These are phyloP conservation scores for Globisporangium okanoganense DNA, from an alignment of 352 stramenopile species.

Conservation along the genomic window DNA sequence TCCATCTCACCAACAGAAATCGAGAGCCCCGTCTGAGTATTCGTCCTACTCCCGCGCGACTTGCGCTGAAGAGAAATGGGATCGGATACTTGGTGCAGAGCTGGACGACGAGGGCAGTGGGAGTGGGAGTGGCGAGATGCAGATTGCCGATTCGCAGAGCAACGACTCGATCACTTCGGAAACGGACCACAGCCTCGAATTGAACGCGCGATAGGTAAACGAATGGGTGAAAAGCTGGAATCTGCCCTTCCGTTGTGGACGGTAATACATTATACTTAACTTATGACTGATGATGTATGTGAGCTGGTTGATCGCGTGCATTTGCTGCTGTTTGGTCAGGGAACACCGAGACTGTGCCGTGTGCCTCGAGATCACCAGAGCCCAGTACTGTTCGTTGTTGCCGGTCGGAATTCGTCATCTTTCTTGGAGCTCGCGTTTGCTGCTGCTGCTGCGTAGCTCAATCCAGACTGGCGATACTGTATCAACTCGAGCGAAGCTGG, in stretches of 20 bases:
- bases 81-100: slow-evolving; percentile 53
- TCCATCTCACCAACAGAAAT: slow-evolving; percentile 13
- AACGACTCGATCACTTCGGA: slow-evolving; percentile 3
- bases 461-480: slow-evolving; percentile 20
- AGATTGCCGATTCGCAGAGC: slow-evolving; percentile 9
- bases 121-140: slow-evolving; percentile 4
- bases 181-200: slow-evolving; percentile 3
- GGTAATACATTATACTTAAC: slow-evolving; percentile 18
- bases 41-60: slow-evolving; percentile 24
- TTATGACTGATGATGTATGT: slow-evolving; percentile 4
- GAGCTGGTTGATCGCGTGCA: background rate
- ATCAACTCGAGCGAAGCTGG: slow-evolving; percentile 3
- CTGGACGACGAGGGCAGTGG: slow-evolving; percentile 19
- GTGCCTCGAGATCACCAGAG: slow-evolving; percentile 3
- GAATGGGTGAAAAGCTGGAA: background rate
- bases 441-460: slow-evolving; percentile 5
- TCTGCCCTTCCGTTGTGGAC: background rate
- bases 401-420: slow-evolving; percentile 46
- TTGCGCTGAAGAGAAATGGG: slow-evolving; percentile 68
- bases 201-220: background rate
- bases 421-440: slow-evolving; percentile 29
- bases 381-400: slow-evolving; percentile 26
- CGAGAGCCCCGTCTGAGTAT: slow-evolving; percentile 8
- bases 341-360: background rate
- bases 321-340: background rate